Percentiles rank a stretch among this genome's conserved stretches.
phyloP scores from a whole-genome alignment of 1,284 basidiomycete species.

The Cutaneotrichosporon spelunceum region DNA sequence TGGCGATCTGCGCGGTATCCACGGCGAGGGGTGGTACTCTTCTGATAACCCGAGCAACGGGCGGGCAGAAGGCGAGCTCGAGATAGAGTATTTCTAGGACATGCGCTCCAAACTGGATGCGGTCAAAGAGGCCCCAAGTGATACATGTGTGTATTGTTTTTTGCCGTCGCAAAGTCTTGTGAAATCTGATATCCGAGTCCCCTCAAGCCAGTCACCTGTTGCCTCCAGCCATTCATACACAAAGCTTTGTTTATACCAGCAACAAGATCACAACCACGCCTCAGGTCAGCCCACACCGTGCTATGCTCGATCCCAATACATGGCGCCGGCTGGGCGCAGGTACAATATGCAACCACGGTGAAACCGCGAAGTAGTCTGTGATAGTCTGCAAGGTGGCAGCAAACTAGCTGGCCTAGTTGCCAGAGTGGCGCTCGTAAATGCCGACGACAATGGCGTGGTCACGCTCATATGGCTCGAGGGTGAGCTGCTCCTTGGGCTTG shows the following conservation, averaged over 20 bases:
- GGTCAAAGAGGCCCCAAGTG: background rate
- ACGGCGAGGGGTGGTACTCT: background rate
- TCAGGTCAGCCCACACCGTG: too few species aligned
- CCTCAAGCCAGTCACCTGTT: too few species aligned
- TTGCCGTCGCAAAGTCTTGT: too few species aligned
- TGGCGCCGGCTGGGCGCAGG: conserved; percentile 11
- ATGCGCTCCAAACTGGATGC: background rate
- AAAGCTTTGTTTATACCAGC: too few species aligned
- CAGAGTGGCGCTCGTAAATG: conserved; percentile 46
- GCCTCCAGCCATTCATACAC: background rate
- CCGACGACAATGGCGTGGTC: conserved; percentile 54
- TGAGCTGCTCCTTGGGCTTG: conserved; percentile 66
- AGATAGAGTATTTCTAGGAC: background rate
- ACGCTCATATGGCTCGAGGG: conserved; percentile 60
- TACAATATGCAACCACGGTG: conserved; percentile 9
- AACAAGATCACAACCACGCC: too few species aligned
- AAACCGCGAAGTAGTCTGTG: background rate
- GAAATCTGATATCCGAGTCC: too few species aligned
- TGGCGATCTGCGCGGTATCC: background rate
- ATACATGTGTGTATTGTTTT: background rate
- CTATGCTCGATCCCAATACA: conserved; percentile 16
- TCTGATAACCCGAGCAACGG: background rate
- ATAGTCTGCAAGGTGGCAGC: conserved; percentile 1
- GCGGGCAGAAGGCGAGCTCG: background rate
- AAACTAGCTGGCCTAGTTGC: conserved; percentile 3